These are phyloP conservation scores for Catenaria anguillulae DNA, from an alignment of 371 early-diverging fungal genomes.

Conservation along the genomic window DNA sequence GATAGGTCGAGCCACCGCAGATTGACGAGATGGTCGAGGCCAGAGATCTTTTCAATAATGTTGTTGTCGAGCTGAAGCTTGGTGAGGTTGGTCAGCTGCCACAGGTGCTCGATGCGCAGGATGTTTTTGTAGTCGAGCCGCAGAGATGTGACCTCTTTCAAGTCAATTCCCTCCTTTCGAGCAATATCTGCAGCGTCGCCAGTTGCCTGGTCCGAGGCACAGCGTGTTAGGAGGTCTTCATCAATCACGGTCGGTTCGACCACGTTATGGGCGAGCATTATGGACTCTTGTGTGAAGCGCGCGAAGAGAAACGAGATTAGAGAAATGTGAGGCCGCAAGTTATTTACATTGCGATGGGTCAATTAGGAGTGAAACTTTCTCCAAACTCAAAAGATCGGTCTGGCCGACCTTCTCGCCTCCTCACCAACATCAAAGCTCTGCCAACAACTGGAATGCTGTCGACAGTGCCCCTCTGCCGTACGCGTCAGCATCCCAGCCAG, in stretches of 20 bases:
- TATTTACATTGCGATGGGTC: no score
- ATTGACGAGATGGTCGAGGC: constrained; percentile 28
- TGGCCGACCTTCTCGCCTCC: no score
- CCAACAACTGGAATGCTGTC: no score
- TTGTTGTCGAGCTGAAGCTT: constrained; percentile 43
- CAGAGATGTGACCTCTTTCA: constrained; percentile 21
- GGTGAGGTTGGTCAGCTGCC: constrained; percentile 31
- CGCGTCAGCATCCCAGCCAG: no score
- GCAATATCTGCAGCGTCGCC: constrained; percentile 33
- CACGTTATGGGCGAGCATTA: constrained; percentile 14
- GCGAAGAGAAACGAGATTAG: no score
- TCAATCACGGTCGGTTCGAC: constrained; percentile 38
- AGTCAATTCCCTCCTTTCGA: constrained; percentile 30
- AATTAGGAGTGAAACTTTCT: no score
- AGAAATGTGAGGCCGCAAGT: no score
- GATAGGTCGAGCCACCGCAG: constrained; percentile 39
- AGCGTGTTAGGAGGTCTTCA: constrained; percentile 28
- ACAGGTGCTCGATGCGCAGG: constrained; percentile 38
- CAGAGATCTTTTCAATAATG: constrained; percentile 39
- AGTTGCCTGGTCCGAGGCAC: constrained; percentile 27
- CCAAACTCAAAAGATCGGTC: no score
- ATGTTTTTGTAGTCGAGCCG: constrained; percentile 43
- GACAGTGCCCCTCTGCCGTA: no score
- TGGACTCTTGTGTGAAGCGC: no score
- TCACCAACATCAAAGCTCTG: no score